phyloP scores from a whole-genome alignment of 1,284 basidiomycete genomes.

The Rhodotorula glutinis region DNA sequence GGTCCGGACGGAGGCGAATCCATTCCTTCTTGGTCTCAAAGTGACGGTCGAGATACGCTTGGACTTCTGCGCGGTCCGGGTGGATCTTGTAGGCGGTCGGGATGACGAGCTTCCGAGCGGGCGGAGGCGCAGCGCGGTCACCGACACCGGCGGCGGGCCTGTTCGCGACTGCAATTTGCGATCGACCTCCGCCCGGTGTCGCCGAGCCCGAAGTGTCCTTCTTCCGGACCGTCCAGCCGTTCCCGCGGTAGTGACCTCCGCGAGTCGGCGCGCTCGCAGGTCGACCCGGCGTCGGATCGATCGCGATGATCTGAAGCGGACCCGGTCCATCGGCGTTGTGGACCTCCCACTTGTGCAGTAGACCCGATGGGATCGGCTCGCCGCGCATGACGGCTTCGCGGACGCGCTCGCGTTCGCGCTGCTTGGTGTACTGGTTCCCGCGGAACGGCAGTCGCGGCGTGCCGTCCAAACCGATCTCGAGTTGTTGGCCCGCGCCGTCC shows the following conservation, averaged over 20 bases:
- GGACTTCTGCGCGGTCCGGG: conserved; percentile 69
- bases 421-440: conserved; percentile 11
- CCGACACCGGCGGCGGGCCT: too few relatives aligned
- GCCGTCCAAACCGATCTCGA: background rate
- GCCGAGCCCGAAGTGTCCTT: background rate
- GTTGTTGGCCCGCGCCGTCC: too few relatives aligned
- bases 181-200: too few relatives aligned
- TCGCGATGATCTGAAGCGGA: too few relatives aligned
- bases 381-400: background rate
- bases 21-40: conserved; percentile 76
- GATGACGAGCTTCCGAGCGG: conserved; percentile 48
- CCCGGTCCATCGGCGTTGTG: background rate
- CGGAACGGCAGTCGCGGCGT: background rate
- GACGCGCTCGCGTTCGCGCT: background rate
- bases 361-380: background rate
- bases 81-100: conserved; percentile 74
- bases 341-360: background rate
- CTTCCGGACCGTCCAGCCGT: background rate
- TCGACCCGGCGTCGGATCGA: background rate
- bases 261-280: background rate
- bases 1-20: conserved; percentile 73
- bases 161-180: conserved; percentile 6
- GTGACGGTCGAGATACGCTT: conserved; percentile 59
- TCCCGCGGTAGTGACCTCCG: background rate
- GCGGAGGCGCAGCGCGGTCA: background rate